Base-by-base conservation (phyloP, 176 grass and related monocot genomes). In the Saccharum spontaneum region DNA sequence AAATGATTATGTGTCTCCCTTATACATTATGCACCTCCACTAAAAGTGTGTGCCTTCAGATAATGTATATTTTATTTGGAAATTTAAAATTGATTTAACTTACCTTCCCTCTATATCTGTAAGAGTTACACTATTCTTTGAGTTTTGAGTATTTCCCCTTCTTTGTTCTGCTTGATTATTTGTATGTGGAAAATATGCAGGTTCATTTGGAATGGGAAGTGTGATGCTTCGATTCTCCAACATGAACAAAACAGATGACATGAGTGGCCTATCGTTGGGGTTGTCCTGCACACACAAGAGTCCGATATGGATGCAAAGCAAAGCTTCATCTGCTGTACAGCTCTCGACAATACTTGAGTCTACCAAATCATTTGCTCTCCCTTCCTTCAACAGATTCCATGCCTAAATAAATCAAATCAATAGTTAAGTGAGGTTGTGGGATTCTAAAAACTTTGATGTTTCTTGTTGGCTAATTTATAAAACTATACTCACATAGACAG, bases 241-340 rank as follows among this genome's bases (percentile, higher is more conserved):
- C 28, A 75, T 20, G 22, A 64, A 75, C 37, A 91, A 41, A 20
- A 88, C 62, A 22, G 67, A 76, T 15, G 76, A 75, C 75, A 91
- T 85, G 4, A 68, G 52, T 4, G 89, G 89, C n/a, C 81, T 83
- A 64, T 88, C 81, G 0, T 89, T 73, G 39, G 82, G 75, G 31
- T 72, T 68, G 31, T 89, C 76, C 76, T 85, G 81, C 23, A 85
- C 87, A 36, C 87, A 89, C 20, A 70, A 40, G 68, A 71, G 68
- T 22, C 68, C 67, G 10, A 69, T 39, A 11, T 71, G 68, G 68
- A 89, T 81, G 87, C 75, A 85, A 48, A 15, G 13, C 46, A 49
- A 15, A 49, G 46, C 46, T 49, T 49, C 46, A 59, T 38, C 68
- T 2, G 84, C 30, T 23, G 69, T 59, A 55, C 75, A 89, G 8